Evolutionary conservation across 192 early-diverging fungal genomes (phyloP).

Genomic region (Radiomyces spectabilis): DNA sequence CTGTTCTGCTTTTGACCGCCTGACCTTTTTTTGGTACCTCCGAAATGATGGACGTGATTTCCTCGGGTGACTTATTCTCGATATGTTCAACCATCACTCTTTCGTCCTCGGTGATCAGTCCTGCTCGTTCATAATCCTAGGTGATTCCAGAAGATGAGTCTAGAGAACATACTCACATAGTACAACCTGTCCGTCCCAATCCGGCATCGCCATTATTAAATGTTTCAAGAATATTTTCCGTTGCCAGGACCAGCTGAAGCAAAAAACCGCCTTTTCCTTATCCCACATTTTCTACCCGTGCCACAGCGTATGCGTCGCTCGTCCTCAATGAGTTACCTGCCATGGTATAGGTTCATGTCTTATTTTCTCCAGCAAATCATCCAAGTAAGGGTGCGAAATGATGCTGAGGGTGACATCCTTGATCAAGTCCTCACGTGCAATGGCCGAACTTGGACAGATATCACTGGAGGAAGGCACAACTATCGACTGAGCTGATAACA

Average conservation of each 20-base stretch:
- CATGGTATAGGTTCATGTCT: constrained; percentile 77
- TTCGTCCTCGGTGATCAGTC: constrained; percentile 76
- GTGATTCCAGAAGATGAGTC: neutral
- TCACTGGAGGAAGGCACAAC: too few species aligned
- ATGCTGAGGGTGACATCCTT: constrained; percentile 10
- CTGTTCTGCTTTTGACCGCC: neutral
- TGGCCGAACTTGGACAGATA: too few species aligned
- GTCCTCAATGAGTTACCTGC: constrained; percentile 55
- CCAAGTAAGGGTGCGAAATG: constrained; percentile 75
- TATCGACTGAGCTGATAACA: too few species aligned
- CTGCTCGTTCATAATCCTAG: constrained; percentile 79
- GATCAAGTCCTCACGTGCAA: neutral
- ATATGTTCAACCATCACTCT: constrained; percentile 50
- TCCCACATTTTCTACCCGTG: too few species aligned
- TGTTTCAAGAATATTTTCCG: neutral
- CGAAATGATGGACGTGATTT: constrained; percentile 10
- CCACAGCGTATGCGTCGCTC: too few species aligned
- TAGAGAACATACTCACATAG: neutral
- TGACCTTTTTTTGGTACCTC: constrained; percentile 1
- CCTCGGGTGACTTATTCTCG: constrained; percentile 40
- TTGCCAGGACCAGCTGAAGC: neutral
- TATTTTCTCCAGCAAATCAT: constrained; percentile 64
- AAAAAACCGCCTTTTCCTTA: too few species aligned
- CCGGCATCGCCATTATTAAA: neutral
- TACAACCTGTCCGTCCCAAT: neutral